phyloP scores from a whole-genome alignment of 768 basidiomycete genomes.

The Tylopilus plumbeoviolaceoides region DNA sequence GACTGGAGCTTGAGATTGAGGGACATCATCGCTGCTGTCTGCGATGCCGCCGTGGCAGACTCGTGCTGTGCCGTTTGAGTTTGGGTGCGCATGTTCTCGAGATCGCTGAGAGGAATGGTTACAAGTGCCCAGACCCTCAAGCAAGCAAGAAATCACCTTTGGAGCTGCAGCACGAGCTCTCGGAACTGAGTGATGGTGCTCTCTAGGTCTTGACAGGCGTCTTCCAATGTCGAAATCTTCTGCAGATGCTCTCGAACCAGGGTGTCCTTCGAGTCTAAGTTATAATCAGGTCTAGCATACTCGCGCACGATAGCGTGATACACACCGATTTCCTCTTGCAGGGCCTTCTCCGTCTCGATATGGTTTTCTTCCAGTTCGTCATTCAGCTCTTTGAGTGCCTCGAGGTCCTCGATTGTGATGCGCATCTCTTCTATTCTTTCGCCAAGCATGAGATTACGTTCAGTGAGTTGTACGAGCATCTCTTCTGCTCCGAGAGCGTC shows the following conservation, averaged over 20 bases:
- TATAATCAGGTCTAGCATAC: background rate
- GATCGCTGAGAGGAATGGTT: conserved; percentile 53
- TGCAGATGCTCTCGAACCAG: conserved; percentile 63
- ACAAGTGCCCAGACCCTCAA: conserved; percentile 7
- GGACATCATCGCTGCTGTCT: conserved; percentile 91
- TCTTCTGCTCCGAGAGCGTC: conserved; percentile 95
- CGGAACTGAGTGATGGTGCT: conserved; percentile 88
- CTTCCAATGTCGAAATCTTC: conserved; percentile 69
- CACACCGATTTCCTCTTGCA: conserved; percentile 87
- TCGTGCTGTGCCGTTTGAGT: conserved; percentile 83
- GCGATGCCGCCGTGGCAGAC: conserved; percentile 77
- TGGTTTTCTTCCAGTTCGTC: conserved; percentile 98
- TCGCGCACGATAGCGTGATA: background rate
- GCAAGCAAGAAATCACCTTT: conserved; percentile 48
- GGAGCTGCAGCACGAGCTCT: conserved; percentile 81
- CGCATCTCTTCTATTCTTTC: conserved; percentile 99
- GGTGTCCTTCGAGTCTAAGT: conserved; percentile 66
- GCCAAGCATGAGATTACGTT: conserved; percentile 86
- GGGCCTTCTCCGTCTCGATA: conserved; percentile 83
- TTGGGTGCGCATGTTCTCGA: conserved; percentile 77
- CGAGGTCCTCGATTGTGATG: conserved; percentile 92
- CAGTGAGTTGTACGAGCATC: conserved; percentile 92
- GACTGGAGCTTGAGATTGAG: conserved; percentile 93
- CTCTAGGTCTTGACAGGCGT: conserved; percentile 81
- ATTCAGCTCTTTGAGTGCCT: conserved; percentile 91